Percentiles rank a stretch among this genome's conserved stretches.
Conservation (phyloP, 768 basidiomycete genomes). For the Porphyrellus cyaneotinctus region DNA sequence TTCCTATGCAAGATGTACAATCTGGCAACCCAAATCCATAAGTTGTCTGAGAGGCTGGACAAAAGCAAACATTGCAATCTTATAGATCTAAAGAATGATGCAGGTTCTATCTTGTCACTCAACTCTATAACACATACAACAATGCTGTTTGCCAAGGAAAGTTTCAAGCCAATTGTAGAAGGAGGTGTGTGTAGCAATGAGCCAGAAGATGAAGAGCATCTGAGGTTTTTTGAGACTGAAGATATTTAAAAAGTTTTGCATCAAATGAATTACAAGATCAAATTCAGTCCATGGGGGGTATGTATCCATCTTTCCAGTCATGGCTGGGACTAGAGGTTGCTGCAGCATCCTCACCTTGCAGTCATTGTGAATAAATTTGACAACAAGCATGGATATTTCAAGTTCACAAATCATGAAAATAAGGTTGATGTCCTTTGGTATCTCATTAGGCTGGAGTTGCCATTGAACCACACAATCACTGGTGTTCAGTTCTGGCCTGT, state of each 20-base stretch:
- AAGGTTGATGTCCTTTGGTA: conserved; percentile 9
- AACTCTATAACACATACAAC: too few relatives aligned
- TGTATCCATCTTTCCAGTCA: background rate
- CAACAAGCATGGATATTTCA: conserved; percentile 2
- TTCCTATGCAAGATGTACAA: background rate
- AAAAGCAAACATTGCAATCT: too few relatives aligned
- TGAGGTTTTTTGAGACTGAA: background rate
- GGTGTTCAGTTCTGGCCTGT: conserved; percentile 1
- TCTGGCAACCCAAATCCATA: background rate
- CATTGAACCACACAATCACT: conserved; percentile 9
- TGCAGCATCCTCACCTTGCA: conserved; percentile 15
- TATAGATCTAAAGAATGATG: too few relatives aligned
- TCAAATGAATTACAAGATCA: background rate
- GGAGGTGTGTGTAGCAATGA: too few relatives aligned
- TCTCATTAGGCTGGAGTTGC: background rate
- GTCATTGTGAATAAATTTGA: background rate
- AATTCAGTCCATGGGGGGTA: background rate
- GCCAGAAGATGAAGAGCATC: background rate
- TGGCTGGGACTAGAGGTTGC: background rate
- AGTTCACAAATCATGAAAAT: background rate
- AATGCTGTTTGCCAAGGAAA: too few relatives aligned
- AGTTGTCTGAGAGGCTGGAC: background rate
- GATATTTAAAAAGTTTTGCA: background rate
- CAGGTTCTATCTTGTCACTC: too few relatives aligned
- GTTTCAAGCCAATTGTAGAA: too few relatives aligned